Conservation (phyloP, 2,329 filamentous ascomycete genomes). For the Lizonia empirigonia region DNA sequence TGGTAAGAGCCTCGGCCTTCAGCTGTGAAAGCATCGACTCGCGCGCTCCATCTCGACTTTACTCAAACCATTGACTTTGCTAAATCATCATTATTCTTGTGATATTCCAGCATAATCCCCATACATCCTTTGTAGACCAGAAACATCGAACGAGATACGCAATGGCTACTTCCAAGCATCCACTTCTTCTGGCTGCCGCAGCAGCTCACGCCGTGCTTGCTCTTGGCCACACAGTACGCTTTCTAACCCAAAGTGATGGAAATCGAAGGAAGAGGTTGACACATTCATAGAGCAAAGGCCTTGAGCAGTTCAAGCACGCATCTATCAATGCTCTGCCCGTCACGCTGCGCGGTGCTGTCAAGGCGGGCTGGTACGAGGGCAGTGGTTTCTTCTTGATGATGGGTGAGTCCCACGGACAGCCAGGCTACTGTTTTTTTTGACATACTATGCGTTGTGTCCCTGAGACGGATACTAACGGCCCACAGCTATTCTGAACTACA, state of each 20-base stretch:
- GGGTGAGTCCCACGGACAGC: conserved; percentile 22
- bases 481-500: conserved; percentile 44
- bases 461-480: neutral
- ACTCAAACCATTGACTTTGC: neutral
- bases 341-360: conserved; percentile 37
- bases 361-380: conserved; percentile 46
- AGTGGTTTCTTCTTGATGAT: conserved; percentile 45
- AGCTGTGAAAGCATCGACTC: conserved; percentile 4
- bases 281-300: conserved; percentile 35
- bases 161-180: conserved; percentile 21
- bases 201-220: conserved; percentile 39
- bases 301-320: conserved; percentile 43
- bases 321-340: conserved; percentile 38
- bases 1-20: conserved; percentile 8
- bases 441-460: neutral
- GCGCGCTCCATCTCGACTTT: neutral
- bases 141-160: neutral
- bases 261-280: neutral
- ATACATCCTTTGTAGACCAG: neutral
- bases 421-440: neutral
- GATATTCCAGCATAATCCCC: neutral
- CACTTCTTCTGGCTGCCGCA: conserved; percentile 37
- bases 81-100: neutral
- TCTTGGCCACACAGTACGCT: conserved; percentile 41
- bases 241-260: neutral